Evolutionary conservation across 1,284 basidiomycete species (phyloP), one percentile per base, ranked within the genome.

Genomic region (Cryptococcus wingfieldii): DNA sequence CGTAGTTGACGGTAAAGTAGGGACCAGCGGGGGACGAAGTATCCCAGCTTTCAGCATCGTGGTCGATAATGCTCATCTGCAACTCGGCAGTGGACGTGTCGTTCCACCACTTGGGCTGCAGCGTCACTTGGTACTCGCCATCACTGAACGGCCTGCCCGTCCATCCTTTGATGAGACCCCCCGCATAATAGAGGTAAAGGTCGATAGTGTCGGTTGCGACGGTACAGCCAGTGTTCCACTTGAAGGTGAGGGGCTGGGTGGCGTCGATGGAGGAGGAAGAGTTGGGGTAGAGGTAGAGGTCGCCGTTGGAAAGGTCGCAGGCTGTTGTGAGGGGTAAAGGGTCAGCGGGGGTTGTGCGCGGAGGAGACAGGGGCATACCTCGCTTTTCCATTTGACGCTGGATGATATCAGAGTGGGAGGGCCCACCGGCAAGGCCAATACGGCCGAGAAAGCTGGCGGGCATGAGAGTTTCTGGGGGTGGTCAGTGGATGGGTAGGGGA

Each of bases 21-120:
- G 90, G 90, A 1, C 87, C 89, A 14, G 84, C 81, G 16, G 86
- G 83, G 23, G 84, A 71, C 43, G 79, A 72, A 45, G 82, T 80
- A 39, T 84, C 71, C 78, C 85, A 89, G 1, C 58, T 47, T 2
- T 82, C 79, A 2, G 79, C 68, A 38, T 83, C 84, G 9, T 79
- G 67, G 14, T 83, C 70, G 58, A 89, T 79, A 70, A 93, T 87
- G 55, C 79, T 77, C 58, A 91, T 71, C 66, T 91, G 85, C 16
- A 92, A 81, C 8, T 74, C 65, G 18, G 83, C 78, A 2, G 79
- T 76, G 2, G 78, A 59, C 2, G 85, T 83, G 12, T 81, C 74
- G 66, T 89, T 87, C 88, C 88, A 92, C 89, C 89, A 92, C 39
- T 80, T 79, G 0, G 89, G 85, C 56, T 83, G 74, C 47, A 93